Conservation (phyloP, 2,329 filamentous ascomycete species). For the Fusarium longipes region DNA sequence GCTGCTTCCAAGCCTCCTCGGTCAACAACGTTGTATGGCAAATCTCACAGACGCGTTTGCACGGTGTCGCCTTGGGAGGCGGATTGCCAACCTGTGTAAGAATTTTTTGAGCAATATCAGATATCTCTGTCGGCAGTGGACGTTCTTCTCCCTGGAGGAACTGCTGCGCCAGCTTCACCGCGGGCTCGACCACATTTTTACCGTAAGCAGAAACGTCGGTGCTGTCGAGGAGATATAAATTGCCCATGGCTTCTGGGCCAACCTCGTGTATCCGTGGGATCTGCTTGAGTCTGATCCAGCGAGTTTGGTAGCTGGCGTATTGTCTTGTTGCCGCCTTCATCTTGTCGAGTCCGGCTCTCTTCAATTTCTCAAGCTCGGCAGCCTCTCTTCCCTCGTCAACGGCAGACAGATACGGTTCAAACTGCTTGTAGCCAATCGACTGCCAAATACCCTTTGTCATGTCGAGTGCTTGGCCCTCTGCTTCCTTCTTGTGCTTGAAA, state of each 20-base stretch:
- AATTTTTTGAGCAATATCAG: conserved; percentile 61
- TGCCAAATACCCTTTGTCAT: conserved; percentile 90
- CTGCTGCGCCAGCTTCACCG: conserved; percentile 66
- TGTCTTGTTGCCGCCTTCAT: conserved; percentile 87
- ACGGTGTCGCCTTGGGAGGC: conserved; percentile 64
- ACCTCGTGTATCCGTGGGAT: conserved; percentile 73
- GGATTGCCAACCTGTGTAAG: conserved; percentile 62
- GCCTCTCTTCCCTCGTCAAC: conserved; percentile 46
- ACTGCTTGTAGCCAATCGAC: conserved; percentile 95
- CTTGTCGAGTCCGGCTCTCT: conserved; percentile 71
- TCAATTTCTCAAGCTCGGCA: conserved; percentile 65
- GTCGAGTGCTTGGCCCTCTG: conserved; percentile 69
- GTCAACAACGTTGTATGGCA: conserved; percentile 74
- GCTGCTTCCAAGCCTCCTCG: conserved; percentile 60
- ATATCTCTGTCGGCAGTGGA: conserved; percentile 62
- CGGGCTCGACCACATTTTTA: conserved; percentile 72
- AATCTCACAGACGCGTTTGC: conserved; percentile 74
- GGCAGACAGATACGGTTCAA: conserved; percentile 75
- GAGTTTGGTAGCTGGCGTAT: conserved; percentile 85
- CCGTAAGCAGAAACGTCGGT: conserved; percentile 74
- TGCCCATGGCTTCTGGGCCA: conserved; percentile 61
- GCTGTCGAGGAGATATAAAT: conserved; percentile 84
- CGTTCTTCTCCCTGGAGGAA: conserved; percentile 72
- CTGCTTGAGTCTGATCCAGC: conserved; percentile 89
- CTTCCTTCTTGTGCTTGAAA: conserved; percentile 51